phyloP scores from a whole-genome alignment of 208 protist species.

The Trichomonas gallinae region DNA sequence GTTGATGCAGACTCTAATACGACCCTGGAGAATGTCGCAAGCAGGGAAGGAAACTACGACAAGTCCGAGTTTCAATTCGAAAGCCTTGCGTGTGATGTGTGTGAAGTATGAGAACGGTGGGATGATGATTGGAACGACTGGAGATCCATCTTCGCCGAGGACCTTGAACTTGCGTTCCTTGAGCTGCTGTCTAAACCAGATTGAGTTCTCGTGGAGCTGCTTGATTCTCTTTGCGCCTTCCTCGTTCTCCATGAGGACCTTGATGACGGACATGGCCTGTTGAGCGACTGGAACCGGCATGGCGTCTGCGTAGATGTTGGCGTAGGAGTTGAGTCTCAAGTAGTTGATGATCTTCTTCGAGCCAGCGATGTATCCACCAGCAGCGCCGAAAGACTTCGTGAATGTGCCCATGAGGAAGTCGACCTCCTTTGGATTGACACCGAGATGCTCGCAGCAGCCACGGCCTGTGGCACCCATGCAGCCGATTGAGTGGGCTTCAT shows the following conservation, averaged over 20 bases:
- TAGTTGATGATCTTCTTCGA: not conserved
- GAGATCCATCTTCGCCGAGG: not conserved
- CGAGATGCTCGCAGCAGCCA: slow-evolving; percentile 33
- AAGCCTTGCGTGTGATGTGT: not conserved
- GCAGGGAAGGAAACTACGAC: not conserved
- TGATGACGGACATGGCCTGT: not conserved
- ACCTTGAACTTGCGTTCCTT: not conserved
- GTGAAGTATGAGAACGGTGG: not conserved
- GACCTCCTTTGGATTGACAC: slow-evolving; percentile 37
- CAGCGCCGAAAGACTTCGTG: slow-evolving; percentile 48
- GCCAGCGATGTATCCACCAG: not conserved
- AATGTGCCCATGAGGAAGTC: slow-evolving; percentile 52
- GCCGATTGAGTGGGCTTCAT: slow-evolving; percentile 51
- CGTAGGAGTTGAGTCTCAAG: not conserved
- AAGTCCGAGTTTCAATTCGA: not conserved
- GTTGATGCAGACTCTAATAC: not conserved
- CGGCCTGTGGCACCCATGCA: slow-evolving; percentile 36
- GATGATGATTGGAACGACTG: not conserved
- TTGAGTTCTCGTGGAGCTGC: not conserved
- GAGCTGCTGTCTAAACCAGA: not conserved
- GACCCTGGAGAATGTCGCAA: not conserved
- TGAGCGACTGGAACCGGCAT: not conserved
- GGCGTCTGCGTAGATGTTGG: not conserved
- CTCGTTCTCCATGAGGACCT: not conserved
- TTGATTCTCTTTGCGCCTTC: not conserved